A percentile compares a stretch with the other conserved stretches of the same genome.
phyloP scores from a whole-genome alignment of 768 basidiomycete species.

The Termitomyces sp. region DNA sequence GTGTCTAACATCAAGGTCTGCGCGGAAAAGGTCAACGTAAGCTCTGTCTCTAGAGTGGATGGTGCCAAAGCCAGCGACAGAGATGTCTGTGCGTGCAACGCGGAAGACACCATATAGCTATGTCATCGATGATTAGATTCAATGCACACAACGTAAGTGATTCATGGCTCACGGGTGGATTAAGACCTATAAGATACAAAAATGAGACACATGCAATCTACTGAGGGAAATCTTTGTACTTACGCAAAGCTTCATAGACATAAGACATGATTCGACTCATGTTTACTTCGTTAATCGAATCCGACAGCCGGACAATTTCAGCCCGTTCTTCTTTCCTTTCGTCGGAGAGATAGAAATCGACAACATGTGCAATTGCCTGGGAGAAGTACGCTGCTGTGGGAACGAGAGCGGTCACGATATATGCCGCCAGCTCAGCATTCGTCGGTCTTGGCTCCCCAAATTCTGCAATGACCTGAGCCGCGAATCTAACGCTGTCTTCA shows the following conservation, averaged over 20 bases:
- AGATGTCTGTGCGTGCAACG: conserved; percentile 23
- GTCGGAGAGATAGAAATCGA: conserved; percentile 55
- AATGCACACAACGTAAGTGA: neutral
- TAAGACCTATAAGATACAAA: conserved; percentile 17
- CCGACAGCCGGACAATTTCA: conserved; percentile 33
- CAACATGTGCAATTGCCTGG: conserved; percentile 46
- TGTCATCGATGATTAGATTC: neutral
- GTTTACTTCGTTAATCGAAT: conserved; percentile 17
- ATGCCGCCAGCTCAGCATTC: conserved; percentile 35
- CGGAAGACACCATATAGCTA: conserved; percentile 39
- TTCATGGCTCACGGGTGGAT: conserved; percentile 24
- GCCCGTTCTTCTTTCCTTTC: conserved; percentile 26
- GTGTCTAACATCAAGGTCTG: conserved; percentile 34
- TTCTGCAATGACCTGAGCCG: conserved; percentile 22
- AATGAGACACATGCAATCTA: neutral
- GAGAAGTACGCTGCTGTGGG: conserved; percentile 55
- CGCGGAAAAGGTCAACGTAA: conserved; percentile 30
- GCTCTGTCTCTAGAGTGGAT: conserved; percentile 26
- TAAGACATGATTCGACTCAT: conserved; percentile 31
- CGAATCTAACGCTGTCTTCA: conserved; percentile 24
- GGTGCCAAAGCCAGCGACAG: conserved; percentile 17
- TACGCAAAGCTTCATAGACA: conserved; percentile 43
- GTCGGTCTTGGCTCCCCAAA: conserved; percentile 11
- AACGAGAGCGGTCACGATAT: conserved; percentile 47
- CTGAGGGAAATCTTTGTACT: conserved; percentile 13